Evolutionary conservation across 371 early-diverging fungal species (phyloP), one percentile per base, ranked within the genome.

Genomic region (Mortierella sp.): DNA sequence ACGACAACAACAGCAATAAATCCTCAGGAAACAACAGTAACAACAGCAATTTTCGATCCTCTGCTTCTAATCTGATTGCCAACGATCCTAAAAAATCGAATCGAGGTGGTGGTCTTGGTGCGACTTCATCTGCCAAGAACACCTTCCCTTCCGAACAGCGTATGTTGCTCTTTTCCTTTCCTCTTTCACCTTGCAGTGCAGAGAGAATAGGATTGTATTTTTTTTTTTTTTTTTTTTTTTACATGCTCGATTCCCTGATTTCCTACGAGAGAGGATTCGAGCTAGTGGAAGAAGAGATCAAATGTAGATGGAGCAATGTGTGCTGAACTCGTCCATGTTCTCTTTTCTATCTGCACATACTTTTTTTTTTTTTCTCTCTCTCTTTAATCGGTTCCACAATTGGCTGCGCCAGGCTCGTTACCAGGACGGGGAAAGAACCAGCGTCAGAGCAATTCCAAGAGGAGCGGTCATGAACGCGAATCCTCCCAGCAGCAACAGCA

Each of bases 391-490:
- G 18, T 44, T 47, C n/a, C 60, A 14, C 46, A 28, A 5, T 37
- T 44, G 60, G 63, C 67, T 72, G 73, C 67, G 73, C 64, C 75
- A 75, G 70, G 75, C 19, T 66, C 75, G 9, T 23, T 66, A 7
- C 70, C 75, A 37, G 67, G 70, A 6, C 70, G 75, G 56, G 70
- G 70, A 21, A 75, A 75, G 29, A 70, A 62, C 55, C 74, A 75
- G 28, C 75, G 75, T 18, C 75, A 75, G 56, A 70, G 67, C 48
- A 70, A 23, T 59, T 68, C 68, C 46, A 76, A 65, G 60, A 37
- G 72, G 50, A 65, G 51, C 29, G 59, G 68, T 15, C 68, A 71
- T 47, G 72, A 72, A 14, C 64, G 77, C 46, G 77, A 71, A 46
- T 23, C 45, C 15, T 12, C 5, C 0, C 19, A 21, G 12, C 15